Evolutionary conservation across 2,329 filamentous ascomycete genomes (phyloP), one percentile per base, ranked within the genome.

Genomic region (Epicoccum nigrum): DNA sequence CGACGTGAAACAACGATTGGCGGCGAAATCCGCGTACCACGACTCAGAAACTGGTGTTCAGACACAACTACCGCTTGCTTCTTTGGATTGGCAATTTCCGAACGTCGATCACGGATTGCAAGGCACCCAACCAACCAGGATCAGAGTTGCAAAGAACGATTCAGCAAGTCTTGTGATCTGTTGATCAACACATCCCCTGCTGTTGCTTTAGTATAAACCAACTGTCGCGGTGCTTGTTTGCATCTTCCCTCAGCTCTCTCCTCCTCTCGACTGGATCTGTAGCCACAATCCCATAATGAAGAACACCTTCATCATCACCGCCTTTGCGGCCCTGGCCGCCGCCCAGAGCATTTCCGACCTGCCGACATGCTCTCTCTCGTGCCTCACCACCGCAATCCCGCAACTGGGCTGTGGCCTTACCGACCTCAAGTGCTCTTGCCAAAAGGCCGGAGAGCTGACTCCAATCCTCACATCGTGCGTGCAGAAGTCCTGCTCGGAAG

Each of bases 361-460:
- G 6, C 77, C 76, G 11, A n/a, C 33, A 7, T 79, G 76, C 67
- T 72, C 77, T 30, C 69, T 78, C 64, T 41, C 31, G 3, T 67
- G 63, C 34, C 42, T 62, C 1, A 45, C 54, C 32, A 61, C 30
- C 17, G 52, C 54, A 19, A 55, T 63, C 42, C 43, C 20, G 13
- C 74, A 74, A 52, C 73, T 75, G 38, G 79, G 76, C 59, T 68
- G 68, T 38, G 31, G 43, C 5, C 51, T 78, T 39, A 73, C 69
- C 43, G 76, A 80, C 65, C 79, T 78, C 55, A 69, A 70, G 21
- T 80, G 78, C 67, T 76, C 79, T 56, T 80, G 78, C 68, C 59
- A 68, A 51, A 75, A 77, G 61, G 63, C 76, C 27, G 56, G 64
- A n/a, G 13, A 59, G 19, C 67, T 79, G 15, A 67, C 75, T 9